Percentiles rank a stretch among this genome's conserved stretches.
These are phyloP conservation scores for Cylindrotheca fusiformis DNA, from an alignment of 108 stramenopile genomes.

Conservation along the genomic window DNA sequence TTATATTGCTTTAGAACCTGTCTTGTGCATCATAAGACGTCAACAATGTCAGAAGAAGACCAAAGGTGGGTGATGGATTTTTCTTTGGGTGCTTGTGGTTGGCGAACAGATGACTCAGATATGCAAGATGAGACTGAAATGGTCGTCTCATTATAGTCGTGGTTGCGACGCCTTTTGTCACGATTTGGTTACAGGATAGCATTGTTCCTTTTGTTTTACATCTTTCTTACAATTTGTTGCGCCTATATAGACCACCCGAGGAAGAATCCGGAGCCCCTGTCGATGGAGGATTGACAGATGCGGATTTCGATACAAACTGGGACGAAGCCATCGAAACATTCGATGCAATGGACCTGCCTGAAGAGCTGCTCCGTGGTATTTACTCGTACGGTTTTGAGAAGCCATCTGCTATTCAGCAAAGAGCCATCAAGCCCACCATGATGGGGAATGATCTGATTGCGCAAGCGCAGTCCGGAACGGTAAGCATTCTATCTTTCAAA, in stretches of 20 bases:
- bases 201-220: background rate
- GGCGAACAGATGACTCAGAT: too few relatives aligned
- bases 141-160: too few relatives aligned
- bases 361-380: constrained; percentile 96
- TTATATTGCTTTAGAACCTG: too few relatives aligned
- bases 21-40: constrained; percentile 4
- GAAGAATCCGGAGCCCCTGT: constrained; percentile 12
- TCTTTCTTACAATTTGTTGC: background rate
- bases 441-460: constrained; percentile 97
- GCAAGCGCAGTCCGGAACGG: constrained; percentile 99
- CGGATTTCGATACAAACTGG: constrained; percentile 91
- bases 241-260: constrained; percentile 5
- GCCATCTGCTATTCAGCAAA: constrained; percentile 99
- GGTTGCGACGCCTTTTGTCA: too few relatives aligned
- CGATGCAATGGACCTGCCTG: constrained; percentile 96
- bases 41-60: constrained; percentile 25
- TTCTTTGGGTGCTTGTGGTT: background rate
- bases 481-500: constrained; percentile 34
- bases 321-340: constrained; percentile 93
- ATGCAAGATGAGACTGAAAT: too few relatives aligned
- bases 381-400: constrained; percentile 99
- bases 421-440: constrained; percentile 98
- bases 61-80: constrained; percentile 16
- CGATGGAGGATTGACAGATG: constrained; percentile 76
- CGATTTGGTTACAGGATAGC: too few relatives aligned